Base-by-base conservation (phyloP, 2,329 filamentous ascomycete genomes). In the Zymoseptoria ardabiliae region DNA sequence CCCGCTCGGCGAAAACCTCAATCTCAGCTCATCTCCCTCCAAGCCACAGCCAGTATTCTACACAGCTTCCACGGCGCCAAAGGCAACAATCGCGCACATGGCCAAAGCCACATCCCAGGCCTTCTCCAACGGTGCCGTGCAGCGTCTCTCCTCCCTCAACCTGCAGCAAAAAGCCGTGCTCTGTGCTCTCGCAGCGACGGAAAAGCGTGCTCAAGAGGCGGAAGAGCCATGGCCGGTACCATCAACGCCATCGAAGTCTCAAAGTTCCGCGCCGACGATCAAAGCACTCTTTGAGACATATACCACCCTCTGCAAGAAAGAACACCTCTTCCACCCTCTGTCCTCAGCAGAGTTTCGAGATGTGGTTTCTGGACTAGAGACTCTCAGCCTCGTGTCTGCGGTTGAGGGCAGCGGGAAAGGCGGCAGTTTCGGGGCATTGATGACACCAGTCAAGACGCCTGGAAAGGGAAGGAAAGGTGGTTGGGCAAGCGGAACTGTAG, bases 161-260 rank as follows among this genome's bases (percentile, higher is more conserved):
- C 81, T 99, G 2, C 95, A 99, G 72, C 94, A 99, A 74, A 97
- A 96, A 74, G 94, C 93, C 3, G 91, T 93, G 0, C 81, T 99
- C 9, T 99, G 94, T 76, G 85, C 93, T 0, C 80, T 99, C 13
- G 82, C 93, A 48, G 90, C 91, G 2, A 84, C 94, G n/a, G 92
- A 97, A 73, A 90, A 88, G 68, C 85, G 85, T 63, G 87, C 84
- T 65, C 80, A 84, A 54, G 77, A 71, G n/a, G 68, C 70, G 1
- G 70, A 71, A 54, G 55, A 71, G 54, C 65, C 69, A 53, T 60
- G 63, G 11, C 62, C 61, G 9, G 69, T 71, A 58, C 68, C 70
- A 58, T 60, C 71, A 17, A 79, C 77, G 0, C 76, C 77, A 7
- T 78, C 76, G 8, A 78, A 76, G 58, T 67, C 71, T 13, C 63